Evolutionary conservation across 2,329 filamentous ascomycete species (phyloP).

Genomic region (Aspergillus proliferans): DNA sequence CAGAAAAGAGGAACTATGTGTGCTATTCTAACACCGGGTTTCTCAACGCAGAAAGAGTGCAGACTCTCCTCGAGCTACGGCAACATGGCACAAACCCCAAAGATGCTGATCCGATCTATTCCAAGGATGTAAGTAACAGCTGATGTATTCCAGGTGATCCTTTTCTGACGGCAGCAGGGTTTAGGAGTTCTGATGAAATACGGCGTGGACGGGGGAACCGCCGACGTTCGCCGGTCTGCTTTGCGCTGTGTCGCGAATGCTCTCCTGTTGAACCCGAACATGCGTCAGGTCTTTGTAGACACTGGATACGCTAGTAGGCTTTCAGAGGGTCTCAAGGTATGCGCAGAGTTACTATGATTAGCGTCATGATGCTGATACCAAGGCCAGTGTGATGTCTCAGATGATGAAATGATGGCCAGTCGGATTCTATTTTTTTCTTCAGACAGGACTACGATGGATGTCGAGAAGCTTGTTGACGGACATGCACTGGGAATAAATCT

Average conservation of each 20-base stretch:
- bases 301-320: slow-evolving; percentile 61
- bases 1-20: neutral
- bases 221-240: slow-evolving; percentile 64
- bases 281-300: slow-evolving; percentile 67
- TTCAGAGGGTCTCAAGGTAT: slow-evolving; percentile 61
- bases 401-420: slow-evolving; percentile 82
- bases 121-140: slow-evolving; percentile 55
- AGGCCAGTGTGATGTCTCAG: slow-evolving; percentile 57
- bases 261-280: slow-evolving; percentile 61
- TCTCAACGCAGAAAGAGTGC: slow-evolving; percentile 25
- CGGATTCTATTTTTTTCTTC: slow-evolving; percentile 74
- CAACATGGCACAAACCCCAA: slow-evolving; percentile 66
- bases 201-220: slow-evolving; percentile 62
- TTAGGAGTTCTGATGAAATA: slow-evolving; percentile 66
- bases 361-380: slow-evolving; percentile 3
- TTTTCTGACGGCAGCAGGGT: slow-evolving; percentile 48
- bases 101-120: slow-evolving; percentile 76
- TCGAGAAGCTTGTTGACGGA: slow-evolving; percentile 59
- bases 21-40: neutral
- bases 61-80: slow-evolving; percentile 60
- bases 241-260: slow-evolving; percentile 81
- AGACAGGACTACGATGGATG: slow-evolving; percentile 65
- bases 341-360: slow-evolving; percentile 2
- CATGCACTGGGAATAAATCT: slow-evolving; percentile 63
- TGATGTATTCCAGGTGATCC: neutral